Conservation (phyloP, 176 grass and related monocot species). For the Ensete glaucum region DNA sequence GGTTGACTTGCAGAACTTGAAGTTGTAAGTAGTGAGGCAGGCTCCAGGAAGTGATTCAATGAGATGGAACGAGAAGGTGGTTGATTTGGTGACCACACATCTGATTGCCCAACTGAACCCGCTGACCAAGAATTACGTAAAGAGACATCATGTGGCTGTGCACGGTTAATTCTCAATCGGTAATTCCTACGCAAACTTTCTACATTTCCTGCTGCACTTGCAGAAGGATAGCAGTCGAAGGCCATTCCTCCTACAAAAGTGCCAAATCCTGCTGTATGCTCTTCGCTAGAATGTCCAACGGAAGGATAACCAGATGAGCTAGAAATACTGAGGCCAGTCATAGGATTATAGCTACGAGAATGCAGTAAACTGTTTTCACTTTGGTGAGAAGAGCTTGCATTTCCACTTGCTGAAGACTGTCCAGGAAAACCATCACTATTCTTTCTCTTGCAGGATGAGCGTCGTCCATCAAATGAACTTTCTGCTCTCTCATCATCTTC, state of each 20-base stretch:
- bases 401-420: conserved; percentile 40
- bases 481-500: conserved; percentile 45
- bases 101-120: conserved; percentile 30
- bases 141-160: conserved; percentile 17
- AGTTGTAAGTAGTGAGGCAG: conserved; percentile 26
- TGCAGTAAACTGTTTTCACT: conserved; percentile 33
- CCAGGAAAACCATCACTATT: conserved; percentile 50
- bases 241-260: conserved; percentile 17
- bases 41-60: conserved; percentile 40
- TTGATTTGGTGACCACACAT: conserved; percentile 35
- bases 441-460: conserved; percentile 71
- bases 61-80: conserved; percentile 23
- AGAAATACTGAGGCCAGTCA: conserved; percentile 25
- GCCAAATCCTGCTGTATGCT: conserved; percentile 31
- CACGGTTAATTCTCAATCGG: conserved; percentile 37
- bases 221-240: conserved; percentile 30
- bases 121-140: conserved; percentile 36
- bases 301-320: conserved; percentile 28
- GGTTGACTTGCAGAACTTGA: conserved; percentile 37
- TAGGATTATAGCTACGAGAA: conserved; percentile 32
- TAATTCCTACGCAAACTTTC: conserved; percentile 46
- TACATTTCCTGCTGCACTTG: conserved; percentile 17
- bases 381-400: conserved; percentile 38
- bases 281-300: conserved; percentile 33
- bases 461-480: conserved; percentile 46